Base-by-base conservation (phyloP, 2,329 filamentous ascomycete genomes). In the Pseudocercospora eumusae region DNA sequence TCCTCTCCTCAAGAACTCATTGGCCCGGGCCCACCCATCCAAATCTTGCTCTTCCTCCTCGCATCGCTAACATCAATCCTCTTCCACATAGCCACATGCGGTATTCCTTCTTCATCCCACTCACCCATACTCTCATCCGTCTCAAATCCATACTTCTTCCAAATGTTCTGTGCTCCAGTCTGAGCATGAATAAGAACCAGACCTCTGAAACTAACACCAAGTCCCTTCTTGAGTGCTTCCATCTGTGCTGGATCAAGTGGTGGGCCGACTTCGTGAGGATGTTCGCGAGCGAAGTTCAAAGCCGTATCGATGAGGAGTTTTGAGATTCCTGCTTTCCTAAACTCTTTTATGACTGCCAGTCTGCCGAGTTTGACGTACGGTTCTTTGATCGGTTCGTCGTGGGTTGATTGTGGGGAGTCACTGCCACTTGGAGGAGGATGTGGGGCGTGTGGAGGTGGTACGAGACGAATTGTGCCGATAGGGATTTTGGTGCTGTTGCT, bases 41-140 rank as follows among this genome's bases (percentile, higher is more conserved):
- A 69, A 20, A 64, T 64, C 65, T 65, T 70, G 49, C 68, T 71
- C 58, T 63, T 68, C 60, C 67, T 66, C 47, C 70, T 53, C 36
- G 65, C 69, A 50, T 64, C 60, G 10, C 62, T 64, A 6, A 80
- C 64, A 60, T 76, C 74, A 18, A 82, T 40, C 61, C 78, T 69
- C 74, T 77, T 83, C 83, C 85, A 96, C 92, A 97, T 96, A 63
- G 90, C 92, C 18, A 96, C 83, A 79, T 96, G 92, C 66, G 84
- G 81, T 59, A 96, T 93, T 3, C 89, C 91, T 71, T 95, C 92
- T 75, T 97, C 92, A 64, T 82, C 81, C 92, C 92, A 97, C 31
- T 75, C 82, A 0, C 91, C 90, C 84, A 93, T 85, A 9, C 77
- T 80, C 71, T 89, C 83, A 75, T 97, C 92, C 9, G 84, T 79